Base-by-base conservation (phyloP, 768 basidiomycete genomes). In the Cyclocybe aegerita region DNA sequence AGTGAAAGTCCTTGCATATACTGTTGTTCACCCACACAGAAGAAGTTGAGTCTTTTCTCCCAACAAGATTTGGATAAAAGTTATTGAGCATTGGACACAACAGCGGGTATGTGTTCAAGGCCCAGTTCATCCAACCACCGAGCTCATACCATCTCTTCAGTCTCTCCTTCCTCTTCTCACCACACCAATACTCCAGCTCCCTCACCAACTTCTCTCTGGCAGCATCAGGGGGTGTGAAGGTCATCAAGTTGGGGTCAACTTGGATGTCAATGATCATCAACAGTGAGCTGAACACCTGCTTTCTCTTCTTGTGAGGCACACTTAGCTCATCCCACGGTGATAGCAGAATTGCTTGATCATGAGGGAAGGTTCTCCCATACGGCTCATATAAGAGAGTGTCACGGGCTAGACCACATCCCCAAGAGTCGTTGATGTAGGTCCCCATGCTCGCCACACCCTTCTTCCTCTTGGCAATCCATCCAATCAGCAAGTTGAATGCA, bases 51-150 rank as follows among this genome's bases (percentile, higher is more conserved):
- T 49, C 30, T 0, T 33, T 9, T n/a, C 67, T 71, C 0, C 73
- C 72, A 0, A 50, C 23, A 0, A 69, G 70, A 46, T 76, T 75
- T 0, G 53, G 46, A 50, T 78, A 78, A 0, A 76, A 2, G 0
- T 57, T 50, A 10, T 48, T 66, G 0, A 79, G 57, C 0, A 55
- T 61, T 0, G 75, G 76, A 0, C 61, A 56, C 0, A 78, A 57
- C 0, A 68, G 49, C 0, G 75, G 74, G 40, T 59, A 73, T 2
- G 68, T 67, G 43, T 77, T 78, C 15, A 78, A 57, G 0, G 58
- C 49, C 74, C 74, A 77, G 42, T 76, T 76, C 10, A 65, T 14
- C 67, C 66, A 74, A 0, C 72, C 74, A 0, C 63, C 63, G 0
- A 76, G 3, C 4, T 37, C 32, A n/a, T 61, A 54, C 43, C 58